phyloP scores from a whole-genome alignment of 139 green algal genomes.

The Chlorokybus atmophyticus region DNA sequence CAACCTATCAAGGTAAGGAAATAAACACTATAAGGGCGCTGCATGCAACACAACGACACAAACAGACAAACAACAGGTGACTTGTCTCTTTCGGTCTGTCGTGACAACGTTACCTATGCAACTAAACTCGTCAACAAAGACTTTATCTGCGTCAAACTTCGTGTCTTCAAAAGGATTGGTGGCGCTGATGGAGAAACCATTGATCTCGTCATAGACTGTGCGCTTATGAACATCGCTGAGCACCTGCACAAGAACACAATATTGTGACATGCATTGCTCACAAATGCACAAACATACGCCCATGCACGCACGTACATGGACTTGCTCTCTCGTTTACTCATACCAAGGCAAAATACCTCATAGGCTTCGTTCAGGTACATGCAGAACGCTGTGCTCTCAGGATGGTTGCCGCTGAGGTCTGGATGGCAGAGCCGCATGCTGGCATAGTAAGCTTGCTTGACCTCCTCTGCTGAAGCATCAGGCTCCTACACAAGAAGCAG shows the following conservation, averaged over 20 bases:
- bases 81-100: background rate
- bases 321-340: too few species aligned
- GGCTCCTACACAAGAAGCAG: background rate
- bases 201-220: slow-evolving; percentile 26
- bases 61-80: too few species aligned
- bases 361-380: slow-evolving; percentile 28
- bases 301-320: background rate
- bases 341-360: slow-evolving; percentile 26
- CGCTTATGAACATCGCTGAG: slow-evolving; percentile 28
- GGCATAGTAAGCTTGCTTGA: slow-evolving; percentile 25
- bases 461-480: slow-evolving; percentile 20
- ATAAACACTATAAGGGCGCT: too few species aligned
- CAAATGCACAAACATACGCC: too few species aligned
- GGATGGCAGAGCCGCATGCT: slow-evolving; percentile 28
- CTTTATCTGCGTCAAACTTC: slow-evolving; percentile 7
- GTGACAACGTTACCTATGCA: slow-evolving; percentile 25
- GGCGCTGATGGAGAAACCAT: slow-evolving; percentile 14
- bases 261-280: background rate
- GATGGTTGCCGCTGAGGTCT: slow-evolving; percentile 25
- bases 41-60: too few species aligned
- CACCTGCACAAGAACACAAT: slow-evolving; percentile 15
- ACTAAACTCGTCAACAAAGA: slow-evolving; percentile 30
- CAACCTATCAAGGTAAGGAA: too few species aligned
- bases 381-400: slow-evolving; percentile 25
- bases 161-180: slow-evolving; percentile 19